Conservation (phyloP, 768 basidiomycete genomes). For the Amanita muscaria region DNA sequence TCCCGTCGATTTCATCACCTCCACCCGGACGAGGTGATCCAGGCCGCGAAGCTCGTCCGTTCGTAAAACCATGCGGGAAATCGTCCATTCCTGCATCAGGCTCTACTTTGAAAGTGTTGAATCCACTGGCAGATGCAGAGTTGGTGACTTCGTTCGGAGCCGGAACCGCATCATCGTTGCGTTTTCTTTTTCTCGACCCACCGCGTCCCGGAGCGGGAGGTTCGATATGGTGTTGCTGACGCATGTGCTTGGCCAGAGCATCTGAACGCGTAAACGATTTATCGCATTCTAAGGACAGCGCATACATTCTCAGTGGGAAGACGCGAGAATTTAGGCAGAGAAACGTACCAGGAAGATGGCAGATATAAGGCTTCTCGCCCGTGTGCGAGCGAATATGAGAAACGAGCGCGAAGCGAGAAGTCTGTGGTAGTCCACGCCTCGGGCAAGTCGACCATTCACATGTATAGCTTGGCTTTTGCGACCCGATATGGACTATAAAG, state of each 20-base stretch:
- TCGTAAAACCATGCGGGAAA: conserved; percentile 18
- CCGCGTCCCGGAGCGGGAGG: conserved; percentile 69
- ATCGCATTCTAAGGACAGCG: conserved; percentile 63
- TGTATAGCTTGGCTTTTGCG: conserved; percentile 75
- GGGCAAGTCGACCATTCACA: conserved; percentile 86
- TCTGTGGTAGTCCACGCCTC: conserved; percentile 75
- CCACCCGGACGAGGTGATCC: conserved; percentile 13
- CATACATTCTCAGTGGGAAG: conserved; percentile 9
- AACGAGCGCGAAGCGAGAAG: conserved; percentile 82
- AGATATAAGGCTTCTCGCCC: conserved; percentile 89
- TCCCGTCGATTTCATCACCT: conserved; percentile 30
- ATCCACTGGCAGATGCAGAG: conserved; percentile 23
- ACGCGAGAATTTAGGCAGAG: not conserved
- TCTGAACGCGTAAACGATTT: conserved; percentile 94
- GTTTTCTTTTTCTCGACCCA: conserved; percentile 63
- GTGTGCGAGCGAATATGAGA: conserved; percentile 90
- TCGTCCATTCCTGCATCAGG: conserved; percentile 36
- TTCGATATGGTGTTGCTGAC: conserved; percentile 74
- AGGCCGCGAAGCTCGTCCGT: conserved; percentile 16
- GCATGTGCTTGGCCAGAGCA: conserved; percentile 88
- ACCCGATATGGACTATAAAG: conserved; percentile 65
- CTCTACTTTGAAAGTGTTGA: conserved; percentile 61
- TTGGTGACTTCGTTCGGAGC: conserved; percentile 19
- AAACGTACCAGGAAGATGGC: conserved; percentile 62
- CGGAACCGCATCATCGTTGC: conserved; percentile 32